Evolutionary conservation across 2,329 filamentous ascomycete genomes (phyloP), one percentile per base, ranked within the genome.

Genomic region (Blastomyces emzantsi): DNA sequence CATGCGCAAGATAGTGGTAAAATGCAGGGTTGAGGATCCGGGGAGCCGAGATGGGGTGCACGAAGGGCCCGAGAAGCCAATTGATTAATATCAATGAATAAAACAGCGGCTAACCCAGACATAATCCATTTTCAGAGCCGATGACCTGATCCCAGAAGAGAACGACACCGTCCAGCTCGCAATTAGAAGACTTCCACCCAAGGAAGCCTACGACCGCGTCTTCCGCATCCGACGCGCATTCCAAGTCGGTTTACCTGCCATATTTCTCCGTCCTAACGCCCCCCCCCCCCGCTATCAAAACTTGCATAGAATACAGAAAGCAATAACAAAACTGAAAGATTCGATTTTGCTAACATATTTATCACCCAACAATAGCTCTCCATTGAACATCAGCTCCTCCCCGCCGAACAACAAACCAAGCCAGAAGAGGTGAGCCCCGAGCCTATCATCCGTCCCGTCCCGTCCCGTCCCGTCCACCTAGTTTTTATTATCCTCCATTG

Each of bases 151-250:
- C 76, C 86, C 90, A 76, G 94, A 99, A 80, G 94, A 99, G 82
- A 89, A 85, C 82, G 90, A 94, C 73, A 80, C 83, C 64, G 91
- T 96, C 73, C 88, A 94, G 79, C 85, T 88, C 71, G 94, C 94
- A 67, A 85, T 99, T 74, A 90, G 90, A 85, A 91, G 94, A 77
- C 89, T 99, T 67, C 86, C 90, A 64, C 85, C 90, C 73, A 90
- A 95, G 83, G 90, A 94, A 77, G 85, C 88, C 73, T 97, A 97
- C 82, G 94, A 99, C 82, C 93, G 94, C 77, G 87, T 97, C 77
- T 99, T 92, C 88, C 92, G 94, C 75, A 86, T 99, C 79, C 90
- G 94, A 81, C 88, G 94, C 80, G 93, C 94, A 73, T 87, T 95
- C 80, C 94, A 99, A 84, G 87, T 90, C 80, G 68, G 76, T 67